Evolutionary conservation across 441 rosid genomes (phyloP).

Genomic region (Pelargonium australe): DNA sequence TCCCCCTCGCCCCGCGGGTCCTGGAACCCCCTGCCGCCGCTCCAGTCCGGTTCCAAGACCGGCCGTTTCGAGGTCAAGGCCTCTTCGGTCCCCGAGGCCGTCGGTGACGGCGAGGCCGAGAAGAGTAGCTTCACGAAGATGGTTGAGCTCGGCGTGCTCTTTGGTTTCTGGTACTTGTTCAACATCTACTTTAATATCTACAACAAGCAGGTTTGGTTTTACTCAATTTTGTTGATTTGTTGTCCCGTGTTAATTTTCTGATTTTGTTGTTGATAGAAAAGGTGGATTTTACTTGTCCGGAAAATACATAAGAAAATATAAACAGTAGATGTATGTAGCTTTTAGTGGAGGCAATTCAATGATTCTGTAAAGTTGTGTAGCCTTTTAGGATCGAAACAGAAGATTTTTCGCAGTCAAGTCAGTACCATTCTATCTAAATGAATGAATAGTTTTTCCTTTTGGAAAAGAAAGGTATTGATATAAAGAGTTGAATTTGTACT

Average conservation of each 20-base stretch:
- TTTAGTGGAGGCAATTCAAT: constrained; percentile 2
- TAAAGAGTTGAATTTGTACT: too few relatives aligned
- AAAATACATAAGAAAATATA: neutral
- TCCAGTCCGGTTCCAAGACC: constrained; percentile 23
- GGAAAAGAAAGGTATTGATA: too few relatives aligned
- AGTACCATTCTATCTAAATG: too few relatives aligned
- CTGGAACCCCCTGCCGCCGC: constrained; percentile 42
- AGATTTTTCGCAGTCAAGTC: too few relatives aligned
- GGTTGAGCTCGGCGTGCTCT: constrained; percentile 60
- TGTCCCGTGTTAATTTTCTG: too few relatives aligned
- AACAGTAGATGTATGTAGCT: neutral
- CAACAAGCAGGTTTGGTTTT: constrained; percentile 73
- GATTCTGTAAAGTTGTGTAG: neutral
- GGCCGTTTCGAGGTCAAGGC: constrained; percentile 44
- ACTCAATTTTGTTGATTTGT: neutral
- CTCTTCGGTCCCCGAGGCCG: constrained; percentile 56
- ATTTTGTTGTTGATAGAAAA: neutral
- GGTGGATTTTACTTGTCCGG: neutral
- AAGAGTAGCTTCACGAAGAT: constrained; percentile 37
- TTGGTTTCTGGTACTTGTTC: constrained; percentile 84
- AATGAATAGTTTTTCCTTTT: too few relatives aligned
- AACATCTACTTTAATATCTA: constrained; percentile 98
- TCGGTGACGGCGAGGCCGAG: constrained; percentile 46
- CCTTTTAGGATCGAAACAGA: neutral
- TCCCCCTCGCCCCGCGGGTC: constrained; percentile 39